A percentile compares a stretch with the other conserved stretches of the same genome.
phyloP scores from a whole-genome alignment of 768 basidiomycete species.

The Suillus brevipes region DNA sequence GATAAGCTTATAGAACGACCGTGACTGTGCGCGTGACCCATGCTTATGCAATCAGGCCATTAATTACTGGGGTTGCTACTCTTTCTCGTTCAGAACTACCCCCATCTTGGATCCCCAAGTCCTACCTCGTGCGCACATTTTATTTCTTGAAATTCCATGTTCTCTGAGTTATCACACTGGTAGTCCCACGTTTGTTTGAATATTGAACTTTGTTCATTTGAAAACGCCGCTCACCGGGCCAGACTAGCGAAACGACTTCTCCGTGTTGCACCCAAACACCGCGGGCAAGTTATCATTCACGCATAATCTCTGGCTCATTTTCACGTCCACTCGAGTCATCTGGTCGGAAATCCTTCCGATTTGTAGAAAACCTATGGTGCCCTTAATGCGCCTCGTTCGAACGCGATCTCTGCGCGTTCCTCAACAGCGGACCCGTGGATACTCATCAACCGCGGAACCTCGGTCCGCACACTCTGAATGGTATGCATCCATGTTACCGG shows the following conservation, averaged over 20 bases:
- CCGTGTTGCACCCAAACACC: background rate
- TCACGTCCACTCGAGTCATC: background rate
- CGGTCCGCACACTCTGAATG: constrained; percentile 60
- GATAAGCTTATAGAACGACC: too few relatives aligned
- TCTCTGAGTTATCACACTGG: background rate
- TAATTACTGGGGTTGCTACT: background rate
- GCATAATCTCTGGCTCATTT: background rate
- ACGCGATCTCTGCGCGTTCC: background rate
- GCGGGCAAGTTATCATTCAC: background rate
- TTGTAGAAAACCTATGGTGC: constrained; percentile 1
- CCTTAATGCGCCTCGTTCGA: background rate
- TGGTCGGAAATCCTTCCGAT: background rate
- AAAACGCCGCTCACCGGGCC: background rate
- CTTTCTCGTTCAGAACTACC: background rate
- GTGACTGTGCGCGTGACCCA: background rate
- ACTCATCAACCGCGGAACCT: constrained; percentile 7
- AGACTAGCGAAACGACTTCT: background rate
- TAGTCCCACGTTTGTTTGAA: constrained; percentile 3
- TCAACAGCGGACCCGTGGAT: background rate
- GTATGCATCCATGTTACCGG: constrained; percentile 70
- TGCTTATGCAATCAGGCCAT: constrained; percentile 1
- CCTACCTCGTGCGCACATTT: background rate
- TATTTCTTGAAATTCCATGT: background rate
- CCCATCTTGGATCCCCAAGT: background rate
- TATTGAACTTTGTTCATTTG: background rate